Evolutionary conservation across 148 eudicot species (phyloP), one percentile per base, ranked within the genome.

Genomic region (Suaeda aralocaspica): DNA sequence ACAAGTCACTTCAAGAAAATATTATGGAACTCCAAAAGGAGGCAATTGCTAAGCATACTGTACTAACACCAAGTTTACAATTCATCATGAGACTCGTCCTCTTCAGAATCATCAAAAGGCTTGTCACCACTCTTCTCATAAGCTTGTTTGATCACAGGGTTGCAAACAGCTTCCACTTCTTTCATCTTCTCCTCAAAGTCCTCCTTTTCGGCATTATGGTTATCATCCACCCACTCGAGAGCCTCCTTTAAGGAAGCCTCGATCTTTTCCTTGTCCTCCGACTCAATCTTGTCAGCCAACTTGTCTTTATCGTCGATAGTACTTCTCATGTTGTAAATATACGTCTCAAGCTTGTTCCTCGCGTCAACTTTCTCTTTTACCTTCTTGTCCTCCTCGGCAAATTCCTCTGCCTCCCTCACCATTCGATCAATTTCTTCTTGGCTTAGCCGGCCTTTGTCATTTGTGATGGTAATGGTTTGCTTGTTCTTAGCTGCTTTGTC

Each of bases 401-500:
- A 82, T 53, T 82, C 74, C 77, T 85, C 86, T 3, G 86, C 86
- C 59, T 85, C 81, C 26, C 39, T 63, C 24, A 85, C 79, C 86
- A 82, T 73, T 21, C 55, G 64, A 6, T 80, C 82, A 0, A 82
- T 85, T 69, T 85, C 86, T 5, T 82, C 84, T 73, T 82, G 84
- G 74, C 88, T 80, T 31, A 82, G 72, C 5, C 85, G 76, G 7
- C 87, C 87, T 64, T 86, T 84, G 66, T 86, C 86, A 26, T 78
- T 84, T 2, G 84, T 84, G 69, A 84, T 82, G 34, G 90, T 78
- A 9, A 84, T 84, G 18, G 81, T 71, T 74, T 80, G 81, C 70
- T 74, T 77, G 66, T 78, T 86, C 72, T 86, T 86, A 19, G 82
- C 86, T 9, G 86, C 86, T 70, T 87, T 87, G 78, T 87, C 91